Base-by-base conservation (phyloP, 2,329 filamentous ascomycete species). In the Paecilomyces sp. region DNA sequence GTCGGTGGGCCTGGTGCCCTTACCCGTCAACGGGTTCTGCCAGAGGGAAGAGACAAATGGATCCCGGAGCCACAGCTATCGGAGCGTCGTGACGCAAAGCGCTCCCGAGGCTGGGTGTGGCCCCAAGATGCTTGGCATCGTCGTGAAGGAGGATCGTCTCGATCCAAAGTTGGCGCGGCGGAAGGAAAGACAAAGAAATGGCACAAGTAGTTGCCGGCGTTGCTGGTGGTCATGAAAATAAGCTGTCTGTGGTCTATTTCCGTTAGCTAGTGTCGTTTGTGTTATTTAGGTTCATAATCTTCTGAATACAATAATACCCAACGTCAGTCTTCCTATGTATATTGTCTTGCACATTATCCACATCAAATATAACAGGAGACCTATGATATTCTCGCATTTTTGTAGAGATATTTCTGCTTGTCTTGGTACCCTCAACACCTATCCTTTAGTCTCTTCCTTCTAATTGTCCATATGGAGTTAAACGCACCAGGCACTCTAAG, bases 81-180 rank as follows among this genome's bases (percentile, higher is more conserved):
- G n/a, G 85, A 88, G 76, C 83, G 81, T 69, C 72, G 85, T 25
- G 82, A 83, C 68, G 83, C 84, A 25, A 87, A 85, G 75, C 73
- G 83, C 24, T 75, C 82, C 2, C 71, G 85, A 52, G 85, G 85
- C 0, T 88, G 85, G 85, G 82, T 86, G 0, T 83, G 80, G 73
- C 85, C 85, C 3, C 79, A 83, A 56, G 85, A 88, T 75, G 78
- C 82, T 31, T 79, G 85, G 71, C 82, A 83, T 68, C 81, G 83
- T 65, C 74, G 81, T 54, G 85, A 87, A 71, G 78, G 75, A 30
- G 72, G 75, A 25, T 63, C 57, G 13, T 57, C 67, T 34, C 65
- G 71, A 31, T 63, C 66, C 12, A 71, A 70, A 57, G 62, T 61
- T 15, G 60, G 55, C 54, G 63, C 57, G 15, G 61, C 59, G 22